These are phyloP conservation scores for Aureobasidium sp. DNA, from an alignment of 2,329 filamentous ascomycete genomes.

Conservation along the genomic window DNA sequence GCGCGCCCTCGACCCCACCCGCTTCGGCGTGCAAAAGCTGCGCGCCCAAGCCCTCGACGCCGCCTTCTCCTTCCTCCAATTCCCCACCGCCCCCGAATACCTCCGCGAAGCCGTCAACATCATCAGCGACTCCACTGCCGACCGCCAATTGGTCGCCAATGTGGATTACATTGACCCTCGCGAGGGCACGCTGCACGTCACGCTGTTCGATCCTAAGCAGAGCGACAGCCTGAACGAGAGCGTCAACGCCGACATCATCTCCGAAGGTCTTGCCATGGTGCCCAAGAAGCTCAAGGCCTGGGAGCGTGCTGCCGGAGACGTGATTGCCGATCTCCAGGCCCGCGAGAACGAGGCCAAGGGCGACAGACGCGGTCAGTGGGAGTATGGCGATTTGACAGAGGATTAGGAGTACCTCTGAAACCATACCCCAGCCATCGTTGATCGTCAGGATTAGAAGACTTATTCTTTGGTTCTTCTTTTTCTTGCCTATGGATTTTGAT, in stretches of 20 bases:
- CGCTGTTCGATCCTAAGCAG: conserved; percentile 70
- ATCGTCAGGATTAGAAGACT: too few relatives aligned
- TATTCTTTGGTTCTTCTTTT: background rate
- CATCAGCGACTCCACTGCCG: conserved; percentile 65
- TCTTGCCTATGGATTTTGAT: background rate
- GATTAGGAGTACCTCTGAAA: conserved; percentile 39
- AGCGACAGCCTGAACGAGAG: conserved; percentile 62
- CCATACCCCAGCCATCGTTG: background rate
- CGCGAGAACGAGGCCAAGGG: conserved; percentile 73
- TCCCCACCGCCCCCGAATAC: conserved; percentile 77
- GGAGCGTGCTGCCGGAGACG: conserved; percentile 70
- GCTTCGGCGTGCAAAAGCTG: conserved; percentile 75
- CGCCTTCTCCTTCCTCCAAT: conserved; percentile 78
- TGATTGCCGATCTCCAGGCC: conserved; percentile 64
- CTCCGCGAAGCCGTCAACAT: conserved; percentile 71
- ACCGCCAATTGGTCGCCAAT: conserved; percentile 73
- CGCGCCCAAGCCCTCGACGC: conserved; percentile 84
- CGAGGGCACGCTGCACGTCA: conserved; percentile 78
- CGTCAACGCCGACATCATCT: conserved; percentile 81
- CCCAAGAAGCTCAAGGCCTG: conserved; percentile 85
- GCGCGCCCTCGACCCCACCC: conserved; percentile 68
- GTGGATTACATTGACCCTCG: conserved; percentile 76
- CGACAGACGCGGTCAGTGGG: conserved; percentile 83
- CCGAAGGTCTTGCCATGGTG: conserved; percentile 82
- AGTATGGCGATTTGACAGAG: conserved; percentile 94